These are phyloP conservation scores for Aspergillus transmontanensis DNA, from an alignment of 2,329 filamentous ascomycete species.

Conservation along the genomic window DNA sequence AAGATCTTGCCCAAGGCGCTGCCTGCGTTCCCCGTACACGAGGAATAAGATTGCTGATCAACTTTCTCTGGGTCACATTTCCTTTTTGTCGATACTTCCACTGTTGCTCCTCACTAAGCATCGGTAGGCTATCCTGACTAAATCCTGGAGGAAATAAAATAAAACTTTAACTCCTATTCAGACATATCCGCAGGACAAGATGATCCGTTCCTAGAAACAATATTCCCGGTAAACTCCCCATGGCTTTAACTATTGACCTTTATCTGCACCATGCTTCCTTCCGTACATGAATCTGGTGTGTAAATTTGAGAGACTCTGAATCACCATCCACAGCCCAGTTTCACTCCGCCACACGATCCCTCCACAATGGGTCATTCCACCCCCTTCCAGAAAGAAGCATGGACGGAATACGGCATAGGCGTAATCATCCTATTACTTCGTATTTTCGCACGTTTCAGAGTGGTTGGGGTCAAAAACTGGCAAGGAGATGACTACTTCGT, in stretches of 20 bases:
- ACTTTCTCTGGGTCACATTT: background rate
- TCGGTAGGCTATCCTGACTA: background rate
- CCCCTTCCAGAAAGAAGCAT: constrained; percentile 49
- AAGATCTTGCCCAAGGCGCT: background rate
- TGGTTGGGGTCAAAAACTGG: constrained; percentile 45
- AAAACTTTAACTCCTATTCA: background rate
- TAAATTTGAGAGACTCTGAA: background rate
- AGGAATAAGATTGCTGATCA: background rate
- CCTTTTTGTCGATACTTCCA: background rate
- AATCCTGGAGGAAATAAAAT: background rate
- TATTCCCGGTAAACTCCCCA: background rate
- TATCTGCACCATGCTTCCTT: background rate
- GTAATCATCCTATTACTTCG: constrained; percentile 41
- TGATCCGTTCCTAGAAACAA: background rate
- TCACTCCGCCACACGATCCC: background rate
- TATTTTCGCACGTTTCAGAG: constrained; percentile 42
- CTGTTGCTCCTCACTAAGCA: background rate
- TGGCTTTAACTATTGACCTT: background rate
- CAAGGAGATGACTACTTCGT: constrained; percentile 50
- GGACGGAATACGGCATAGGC: constrained; percentile 49
- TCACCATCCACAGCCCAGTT: background rate
- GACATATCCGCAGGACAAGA: background rate
- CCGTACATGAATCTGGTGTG: background rate
- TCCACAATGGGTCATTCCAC: constrained; percentile 23
- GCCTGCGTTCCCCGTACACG: background rate